A percentile compares a stretch with the other conserved stretches of the same genome.
Conservation (phyloP, 805 yeast species). For the Kodamaea nitidulidarum region DNA sequence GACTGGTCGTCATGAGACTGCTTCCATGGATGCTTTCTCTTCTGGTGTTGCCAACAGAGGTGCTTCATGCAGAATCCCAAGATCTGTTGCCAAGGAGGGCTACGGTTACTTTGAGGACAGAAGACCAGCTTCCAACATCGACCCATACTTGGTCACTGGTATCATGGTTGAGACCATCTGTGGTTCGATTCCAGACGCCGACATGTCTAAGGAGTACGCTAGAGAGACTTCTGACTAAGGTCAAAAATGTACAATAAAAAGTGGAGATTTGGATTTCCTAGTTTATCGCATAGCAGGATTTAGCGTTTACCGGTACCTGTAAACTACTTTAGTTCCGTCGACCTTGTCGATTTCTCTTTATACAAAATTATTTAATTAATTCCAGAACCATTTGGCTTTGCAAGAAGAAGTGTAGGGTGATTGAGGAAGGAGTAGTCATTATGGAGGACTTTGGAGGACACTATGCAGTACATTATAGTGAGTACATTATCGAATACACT, state of each 20-base stretch:
- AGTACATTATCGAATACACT: no score
- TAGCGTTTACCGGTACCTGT: constrained; percentile 1
- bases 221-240: constrained; percentile 45
- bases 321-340: constrained; percentile 1
- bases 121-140: constrained; percentile 99
- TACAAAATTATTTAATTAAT: neutral
- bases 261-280: neutral
- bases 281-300: constrained; percentile 3
- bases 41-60: constrained; percentile 99
- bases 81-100: constrained; percentile 97
- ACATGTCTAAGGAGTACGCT: constrained; percentile 85
- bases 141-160: constrained; percentile 98
- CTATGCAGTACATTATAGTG: no score
- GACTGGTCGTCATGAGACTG: constrained; percentile 98
- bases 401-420: neutral
- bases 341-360: neutral
- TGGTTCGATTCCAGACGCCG: constrained; percentile 92
- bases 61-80: constrained; percentile 97
- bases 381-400: neutral
- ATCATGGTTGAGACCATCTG: constrained; percentile 95
- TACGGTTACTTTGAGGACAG: constrained; percentile 99
- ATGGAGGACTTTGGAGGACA: no score
- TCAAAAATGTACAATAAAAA: constrained; percentile 2
- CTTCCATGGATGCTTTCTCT: constrained; percentile 84
- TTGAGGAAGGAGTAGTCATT: neutral